These are phyloP conservation scores for Coniophora puteana DNA, from an alignment of 1,284 basidiomycete genomes.

Conservation along the genomic window DNA sequence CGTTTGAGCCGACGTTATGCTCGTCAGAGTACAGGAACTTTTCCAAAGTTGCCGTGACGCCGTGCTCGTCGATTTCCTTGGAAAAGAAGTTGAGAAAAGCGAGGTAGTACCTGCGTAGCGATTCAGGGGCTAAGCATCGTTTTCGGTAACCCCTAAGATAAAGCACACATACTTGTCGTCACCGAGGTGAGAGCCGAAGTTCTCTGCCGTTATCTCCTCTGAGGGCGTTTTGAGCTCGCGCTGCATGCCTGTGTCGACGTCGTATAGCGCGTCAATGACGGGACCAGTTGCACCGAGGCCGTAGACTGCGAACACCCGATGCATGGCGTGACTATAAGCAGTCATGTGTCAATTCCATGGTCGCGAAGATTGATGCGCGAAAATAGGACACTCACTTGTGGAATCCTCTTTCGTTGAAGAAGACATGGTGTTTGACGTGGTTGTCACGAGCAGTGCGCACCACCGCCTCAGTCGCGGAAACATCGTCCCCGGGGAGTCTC, in stretches of 20 bases:
- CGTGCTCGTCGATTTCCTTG: constrained; percentile 38
- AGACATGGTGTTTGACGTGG: constrained; percentile 40
- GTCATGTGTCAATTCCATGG: not conserved
- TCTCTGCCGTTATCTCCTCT: constrained; percentile 31
- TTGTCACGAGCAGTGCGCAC: constrained; percentile 35
- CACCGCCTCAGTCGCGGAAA: constrained; percentile 32
- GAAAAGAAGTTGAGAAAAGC: constrained; percentile 59
- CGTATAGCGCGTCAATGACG: constrained; percentile 40
- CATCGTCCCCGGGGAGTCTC: constrained; percentile 19
- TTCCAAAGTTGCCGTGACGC: constrained; percentile 41
- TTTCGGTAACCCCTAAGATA: no score
- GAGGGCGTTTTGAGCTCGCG: constrained; percentile 33
- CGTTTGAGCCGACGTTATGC: no score
- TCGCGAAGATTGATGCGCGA: not conserved
- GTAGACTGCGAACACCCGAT: constrained; percentile 50
- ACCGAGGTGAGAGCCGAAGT: constrained; percentile 40
- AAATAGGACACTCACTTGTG: constrained; percentile 36
- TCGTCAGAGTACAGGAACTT: constrained; percentile 54
- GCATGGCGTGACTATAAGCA: constrained; percentile 37
- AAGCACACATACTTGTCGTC: constrained; percentile 32
- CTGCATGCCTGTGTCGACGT: constrained; percentile 29
- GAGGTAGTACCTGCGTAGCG: constrained; percentile 61
- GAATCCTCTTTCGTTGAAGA: constrained; percentile 39
- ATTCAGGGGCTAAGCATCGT: no score
- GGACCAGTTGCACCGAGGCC: constrained; percentile 40